Evolutionary conservation across 2,329 filamentous ascomycete genomes (phyloP).

Genomic region (Dactylonectria estremocensis): DNA sequence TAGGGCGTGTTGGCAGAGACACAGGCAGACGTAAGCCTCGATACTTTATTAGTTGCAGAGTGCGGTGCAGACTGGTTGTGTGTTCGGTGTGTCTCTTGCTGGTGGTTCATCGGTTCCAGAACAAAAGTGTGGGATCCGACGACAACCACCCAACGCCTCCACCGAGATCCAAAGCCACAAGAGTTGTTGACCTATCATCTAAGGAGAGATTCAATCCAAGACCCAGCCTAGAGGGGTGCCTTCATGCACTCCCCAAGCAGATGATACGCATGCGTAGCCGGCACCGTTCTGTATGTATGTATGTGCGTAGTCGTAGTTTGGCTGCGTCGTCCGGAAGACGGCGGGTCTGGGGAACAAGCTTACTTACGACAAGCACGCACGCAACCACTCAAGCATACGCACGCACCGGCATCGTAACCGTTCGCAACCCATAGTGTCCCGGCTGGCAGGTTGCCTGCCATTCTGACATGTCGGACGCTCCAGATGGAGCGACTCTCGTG

Average conservation of each 20-base stretch:
- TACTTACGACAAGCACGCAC: not conserved
- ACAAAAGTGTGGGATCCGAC: constrained; percentile 2
- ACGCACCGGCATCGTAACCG: not conserved
- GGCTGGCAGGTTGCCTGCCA: not conserved
- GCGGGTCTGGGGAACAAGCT: constrained; percentile 14
- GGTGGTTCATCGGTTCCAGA: constrained; percentile 4
- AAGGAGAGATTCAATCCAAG: not conserved
- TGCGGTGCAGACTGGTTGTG: not conserved
- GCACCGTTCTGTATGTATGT: no score
- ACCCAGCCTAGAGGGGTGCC: not conserved
- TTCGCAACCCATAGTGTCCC: not conserved
- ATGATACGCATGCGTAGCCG: constrained; percentile 5
- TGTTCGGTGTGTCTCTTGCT: not conserved
- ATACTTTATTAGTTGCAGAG: not conserved
- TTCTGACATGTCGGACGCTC: not conserved
- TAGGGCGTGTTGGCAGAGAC: not conserved
- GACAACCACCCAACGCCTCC: not conserved
- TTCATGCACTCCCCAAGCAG: not conserved
- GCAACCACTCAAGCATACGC: constrained; percentile 5
- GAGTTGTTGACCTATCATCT: not conserved
- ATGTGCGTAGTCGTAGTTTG: not conserved
- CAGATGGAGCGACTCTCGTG: not conserved
- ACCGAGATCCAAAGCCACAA: not conserved
- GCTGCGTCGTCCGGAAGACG: not conserved
- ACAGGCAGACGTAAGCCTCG: not conserved